Conservation (phyloP, 2,329 filamentous ascomycete species). For the Thelonectria rubi region DNA sequence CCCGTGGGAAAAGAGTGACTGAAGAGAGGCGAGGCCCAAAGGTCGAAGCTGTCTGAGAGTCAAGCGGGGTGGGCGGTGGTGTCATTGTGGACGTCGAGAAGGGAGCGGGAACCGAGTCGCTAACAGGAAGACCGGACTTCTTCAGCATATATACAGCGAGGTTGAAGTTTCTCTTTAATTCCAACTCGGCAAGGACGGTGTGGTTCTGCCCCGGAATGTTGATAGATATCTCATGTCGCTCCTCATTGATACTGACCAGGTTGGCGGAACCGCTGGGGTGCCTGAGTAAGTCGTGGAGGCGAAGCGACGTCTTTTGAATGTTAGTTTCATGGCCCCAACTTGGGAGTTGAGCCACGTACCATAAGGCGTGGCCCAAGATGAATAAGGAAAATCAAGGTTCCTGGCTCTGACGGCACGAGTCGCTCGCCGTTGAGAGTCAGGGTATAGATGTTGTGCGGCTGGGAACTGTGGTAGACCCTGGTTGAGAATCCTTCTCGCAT, state of each 20-base stretch:
- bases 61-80: neutral
- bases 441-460: constrained; percentile 35
- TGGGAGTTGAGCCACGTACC: constrained; percentile 31
- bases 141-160: constrained; percentile 46
- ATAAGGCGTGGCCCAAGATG: constrained; percentile 37
- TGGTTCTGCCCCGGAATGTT: constrained; percentile 39
- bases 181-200: constrained; percentile 42
- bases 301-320: constrained; percentile 41
- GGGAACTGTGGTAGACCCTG: constrained; percentile 35
- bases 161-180: constrained; percentile 46
- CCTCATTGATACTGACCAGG: constrained; percentile 36
- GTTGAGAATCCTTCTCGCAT: constrained; percentile 37
- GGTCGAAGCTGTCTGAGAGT: constrained; percentile 10
- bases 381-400: constrained; percentile 41
- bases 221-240: constrained; percentile 38
- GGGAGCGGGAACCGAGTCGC: constrained; percentile 25
- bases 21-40: constrained; percentile 41
- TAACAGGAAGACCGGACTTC: constrained; percentile 44
- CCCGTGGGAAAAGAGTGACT: constrained; percentile 29
- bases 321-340: neutral
- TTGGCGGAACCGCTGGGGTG: constrained; percentile 21
- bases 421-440: constrained; percentile 44
- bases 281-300: constrained; percentile 41
- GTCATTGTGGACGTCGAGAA: neutral
- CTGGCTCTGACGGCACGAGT: constrained; percentile 18